Base-by-base conservation (phyloP, 2,329 filamentous ascomycete genomes). In the Alternaria solani region DNA sequence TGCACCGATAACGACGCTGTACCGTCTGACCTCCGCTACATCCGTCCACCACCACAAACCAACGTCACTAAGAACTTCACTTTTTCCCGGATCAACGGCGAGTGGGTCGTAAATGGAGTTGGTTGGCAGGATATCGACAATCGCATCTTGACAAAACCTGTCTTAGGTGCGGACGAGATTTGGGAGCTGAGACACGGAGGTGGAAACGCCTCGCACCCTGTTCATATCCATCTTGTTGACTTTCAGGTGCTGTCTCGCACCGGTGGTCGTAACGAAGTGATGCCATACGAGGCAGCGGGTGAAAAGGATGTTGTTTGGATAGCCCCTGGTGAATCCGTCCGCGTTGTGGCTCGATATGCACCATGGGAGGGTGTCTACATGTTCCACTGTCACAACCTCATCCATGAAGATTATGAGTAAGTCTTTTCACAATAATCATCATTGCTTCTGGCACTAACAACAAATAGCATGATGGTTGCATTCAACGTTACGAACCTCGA, bases 261-360 rank as follows among this genome's bases (percentile, higher is more conserved):
- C 0, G 82, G 83, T 4, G 81, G 81, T 9, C 74, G 78, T 5
- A 63, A 66, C 18, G 69, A 67, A 12, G 81, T 87, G 5, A 66
- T 80, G 61, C 80, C 83, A 0, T 88, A 88, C 64, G 86, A 88
- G 73, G 75, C 78, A 2, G 81, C 79, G 0, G 86, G 84, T 0
- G 80, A 87, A 18, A 88, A 88, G 72, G 86, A 88, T 64, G 83
- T 87, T 1, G 85, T 87, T 2, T 84, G 85, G 79, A 78, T 88
- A 1, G 83, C 81, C 9, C 75, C 73, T 0, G 81, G 81, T 18
- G 86, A 88, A 60, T 65, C 56, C 1, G 65, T 72, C 8, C 55
- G 59, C 18, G 75, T 77, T 12, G 57, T 74, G 23, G 72, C 74
- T 43, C 68, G 69, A 12, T 78, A 72, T 43, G 70, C 72, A 5